Conservation (phyloP, 306 rosid genomes). For the Prunus mongolica region DNA sequence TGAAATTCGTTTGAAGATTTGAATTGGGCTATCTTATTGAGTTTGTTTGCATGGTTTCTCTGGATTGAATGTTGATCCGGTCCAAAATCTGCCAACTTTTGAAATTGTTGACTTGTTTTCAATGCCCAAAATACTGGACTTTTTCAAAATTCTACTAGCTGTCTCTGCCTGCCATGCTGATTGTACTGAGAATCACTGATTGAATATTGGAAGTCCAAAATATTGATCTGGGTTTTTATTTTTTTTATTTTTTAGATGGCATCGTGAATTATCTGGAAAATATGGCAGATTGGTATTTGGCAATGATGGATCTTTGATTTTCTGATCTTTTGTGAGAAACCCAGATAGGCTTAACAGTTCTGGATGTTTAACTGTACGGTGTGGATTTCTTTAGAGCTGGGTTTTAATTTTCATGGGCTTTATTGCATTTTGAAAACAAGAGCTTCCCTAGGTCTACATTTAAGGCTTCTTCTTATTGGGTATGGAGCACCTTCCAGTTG, state of each 20-base stretch:
- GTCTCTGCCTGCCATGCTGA: background rate
- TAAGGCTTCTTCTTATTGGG: background rate
- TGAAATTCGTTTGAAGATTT: background rate
- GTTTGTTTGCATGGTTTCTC: background rate
- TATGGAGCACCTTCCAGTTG: slow-evolving; percentile 83
- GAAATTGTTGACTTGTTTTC: background rate
- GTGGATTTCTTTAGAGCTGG: background rate
- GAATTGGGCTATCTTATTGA: background rate
- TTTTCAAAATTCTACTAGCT: background rate
- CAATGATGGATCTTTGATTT: slow-evolving; percentile 2
- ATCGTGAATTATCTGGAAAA: background rate
- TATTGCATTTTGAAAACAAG: background rate
- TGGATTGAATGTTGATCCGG: background rate
- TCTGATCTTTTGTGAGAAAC: background rate
- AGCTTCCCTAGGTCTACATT: background rate
- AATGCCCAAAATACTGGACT: background rate
- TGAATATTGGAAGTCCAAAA: background rate
- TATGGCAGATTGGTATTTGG: background rate
- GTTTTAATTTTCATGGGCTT: background rate
- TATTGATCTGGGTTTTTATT: background rate
- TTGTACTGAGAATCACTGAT: background rate
- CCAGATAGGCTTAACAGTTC: background rate
- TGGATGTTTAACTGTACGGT: background rate
- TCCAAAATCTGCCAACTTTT: background rate
- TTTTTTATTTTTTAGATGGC: background rate